phyloP scores from a whole-genome alignment of 768 basidiomycete genomes.

The Krasilnikovozyma curviuscula region DNA sequence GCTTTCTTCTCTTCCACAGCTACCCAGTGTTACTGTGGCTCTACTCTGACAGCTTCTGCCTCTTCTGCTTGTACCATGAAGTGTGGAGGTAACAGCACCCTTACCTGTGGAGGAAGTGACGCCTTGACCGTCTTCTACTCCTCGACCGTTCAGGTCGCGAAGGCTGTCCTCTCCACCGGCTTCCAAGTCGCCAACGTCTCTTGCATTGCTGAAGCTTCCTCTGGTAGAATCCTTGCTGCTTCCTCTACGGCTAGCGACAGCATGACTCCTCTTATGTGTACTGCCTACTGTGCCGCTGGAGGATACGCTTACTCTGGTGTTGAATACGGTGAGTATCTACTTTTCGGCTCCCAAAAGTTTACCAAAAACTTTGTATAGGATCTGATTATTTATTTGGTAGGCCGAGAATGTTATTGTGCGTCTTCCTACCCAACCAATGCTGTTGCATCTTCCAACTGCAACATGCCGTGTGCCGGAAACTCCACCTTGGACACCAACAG shows the following conservation, averaged over 20 bases:
- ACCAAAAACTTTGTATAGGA: too few relatives aligned
- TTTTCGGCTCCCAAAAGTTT: too few relatives aligned
- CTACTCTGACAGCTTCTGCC: neutral
- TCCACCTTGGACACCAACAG: neutral
- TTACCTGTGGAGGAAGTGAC: neutral
- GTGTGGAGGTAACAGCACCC: neutral
- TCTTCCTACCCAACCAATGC: neutral
- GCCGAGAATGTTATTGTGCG: neutral
- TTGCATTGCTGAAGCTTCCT: neutral
- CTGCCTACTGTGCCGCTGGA: conserved; percentile 20
- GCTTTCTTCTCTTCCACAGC: too few relatives aligned
- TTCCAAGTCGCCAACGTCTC: neutral
- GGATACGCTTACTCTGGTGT: conserved; percentile 25
- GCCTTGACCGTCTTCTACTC: conserved; percentile 6
- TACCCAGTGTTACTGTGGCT: neutral
- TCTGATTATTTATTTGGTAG: neutral
- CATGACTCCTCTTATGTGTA: conserved; percentile 23
- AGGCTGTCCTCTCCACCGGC: neutral
- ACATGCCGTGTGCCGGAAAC: conserved; percentile 2
- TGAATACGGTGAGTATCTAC: conserved; percentile 14
- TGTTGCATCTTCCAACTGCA: neutral
- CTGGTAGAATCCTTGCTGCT: neutral
- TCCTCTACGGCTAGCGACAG: neutral
- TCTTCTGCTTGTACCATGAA: neutral
- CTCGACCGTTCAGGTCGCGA: neutral